Base-by-base conservation (phyloP, 768 basidiomycete genomes). In the Hericium erinaceus region DNA sequence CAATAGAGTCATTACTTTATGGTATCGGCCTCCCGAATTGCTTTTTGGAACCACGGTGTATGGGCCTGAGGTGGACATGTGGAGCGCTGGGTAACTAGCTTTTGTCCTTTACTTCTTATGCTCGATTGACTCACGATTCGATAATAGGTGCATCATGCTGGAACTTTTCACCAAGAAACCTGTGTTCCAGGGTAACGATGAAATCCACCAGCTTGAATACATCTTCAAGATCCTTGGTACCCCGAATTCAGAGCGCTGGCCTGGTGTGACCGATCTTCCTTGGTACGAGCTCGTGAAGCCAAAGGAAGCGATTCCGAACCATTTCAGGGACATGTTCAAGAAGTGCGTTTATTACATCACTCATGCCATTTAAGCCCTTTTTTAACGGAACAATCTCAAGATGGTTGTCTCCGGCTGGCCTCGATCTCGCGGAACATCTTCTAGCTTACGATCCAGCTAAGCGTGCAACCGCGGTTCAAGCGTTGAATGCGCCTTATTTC, bases 251-350 rank as follows among this genome's bases (percentile, higher is more conserved):
- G 82, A 85, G 33, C 82, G 84, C 54, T 99, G 97, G 97, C 80
- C 89, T 4, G 84, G 81, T 13, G 74, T 98, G 40, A 77, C 81
- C 10, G 85, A 85, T 66, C 73, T 99, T 52, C 97, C 97, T 2
- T 99, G 97, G 97, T 99, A 92, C 67, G 97, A 99, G 69, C 80
- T 99, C n/a, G 87, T 99, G 52, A 94, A 92, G 69, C 94, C 95
- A 1, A 87, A 82, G 65, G 85, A 91, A 52, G 69, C 72, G 12
- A 72, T 92, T 10, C 79, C 81, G 15, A 89, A 88, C 64, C 83
- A 79, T 57, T 93, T 99, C 66, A 78, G 89, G 51, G 86, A 89
- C 49, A 71, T 85, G n/a, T 98, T 95, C 69, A 78, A 84, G 64
- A 91, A 87, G 93, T 95, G 63, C 55, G 77, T 68, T n/a, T 37